Evolutionary conservation across 352 stramenopile species (phyloP).

Genomic region (Peronospora belbahrii): DNA sequence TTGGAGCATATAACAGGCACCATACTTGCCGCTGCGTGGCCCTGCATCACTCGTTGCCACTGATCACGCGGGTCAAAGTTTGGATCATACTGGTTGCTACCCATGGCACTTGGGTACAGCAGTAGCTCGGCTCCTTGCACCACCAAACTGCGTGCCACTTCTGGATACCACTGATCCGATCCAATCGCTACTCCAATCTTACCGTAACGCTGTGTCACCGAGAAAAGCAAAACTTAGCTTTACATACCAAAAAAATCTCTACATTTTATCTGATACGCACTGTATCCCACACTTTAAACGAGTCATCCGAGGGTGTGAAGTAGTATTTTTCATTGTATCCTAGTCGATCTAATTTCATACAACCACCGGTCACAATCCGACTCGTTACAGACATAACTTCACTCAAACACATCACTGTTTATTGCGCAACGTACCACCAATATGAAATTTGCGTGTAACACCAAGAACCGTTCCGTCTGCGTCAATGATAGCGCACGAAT

Average conservation of each 20-base stretch:
- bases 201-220: constrained; percentile 59
- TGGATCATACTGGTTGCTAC: constrained; percentile 84
- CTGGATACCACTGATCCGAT: constrained; percentile 90
- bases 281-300: constrained; percentile 87
- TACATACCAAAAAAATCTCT: neutral
- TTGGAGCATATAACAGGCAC: constrained; percentile 88
- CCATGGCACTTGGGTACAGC: constrained; percentile 76
- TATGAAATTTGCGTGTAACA: constrained; percentile 87
- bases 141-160: constrained; percentile 81
- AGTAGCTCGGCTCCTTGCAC: constrained; percentile 86
- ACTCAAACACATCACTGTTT: too few relatives aligned
- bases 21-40: constrained; percentile 86
- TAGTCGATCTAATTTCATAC: constrained; percentile 53
- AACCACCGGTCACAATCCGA: neutral
- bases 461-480: constrained; percentile 81
- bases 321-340: constrained; percentile 91
- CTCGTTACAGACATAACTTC: too few relatives aligned
- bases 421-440: constrained; percentile 45
- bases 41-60: constrained; percentile 90
- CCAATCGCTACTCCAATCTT: constrained; percentile 86
- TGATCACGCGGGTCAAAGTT: constrained; percentile 82
- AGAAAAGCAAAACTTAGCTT: constrained; percentile 2
- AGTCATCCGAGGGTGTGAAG: constrained; percentile 86
- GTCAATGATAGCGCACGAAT: constrained; percentile 88
- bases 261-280: constrained; percentile 18